Evolutionary conservation across 1,139 yeast species (phyloP), one percentile per base, ranked within the genome.

Genomic region (Yamadazyma membranifaciens): DNA sequence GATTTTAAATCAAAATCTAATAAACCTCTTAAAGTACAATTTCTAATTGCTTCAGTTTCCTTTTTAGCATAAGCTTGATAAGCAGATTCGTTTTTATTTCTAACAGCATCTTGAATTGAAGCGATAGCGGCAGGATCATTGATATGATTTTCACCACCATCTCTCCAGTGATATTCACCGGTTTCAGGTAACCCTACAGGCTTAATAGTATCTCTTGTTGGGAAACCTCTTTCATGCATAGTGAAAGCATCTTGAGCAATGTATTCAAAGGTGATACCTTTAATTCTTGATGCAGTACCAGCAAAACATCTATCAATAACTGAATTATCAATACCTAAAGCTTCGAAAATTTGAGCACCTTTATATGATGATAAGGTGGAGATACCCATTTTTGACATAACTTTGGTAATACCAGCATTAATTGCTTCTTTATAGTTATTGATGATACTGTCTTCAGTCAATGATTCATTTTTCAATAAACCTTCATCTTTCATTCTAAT

Each of bases 311-410:
- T 76, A 70, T 92, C 98, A 55, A 91, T 87, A 38, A 92, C 98
- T 16, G 95, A 81, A 65, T 89, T 89, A 63, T 92, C 98, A 48
- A 92, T 81, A 67, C 98, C 98, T 49, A 92, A 75, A 41, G 96
- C 96, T 67, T 92, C 98, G 62, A 92, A 92, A 58, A 92, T 92
- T 69, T 92, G 98, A 16, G 98, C 98, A 65, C 98, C 98, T 68
- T 92, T 92, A 69, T 92, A 92, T 16, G 96, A 87, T 17, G 97
- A 96, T 62, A 92, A 75, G 28, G 98, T 92, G 31, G 98, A 91
- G 55, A 92, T 92, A 75, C 98, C 98, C 98, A 92, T 92, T 75
- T 92, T 92, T 35, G 97, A 87, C 98, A 92, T 92, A 46, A 92
- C 97, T 71, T 92, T 92, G 59, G 88, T 73, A 51, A 92, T 84